phyloP scores from a whole-genome alignment of 2,329 filamentous ascomycete species.

The Catunica adiposa region DNA sequence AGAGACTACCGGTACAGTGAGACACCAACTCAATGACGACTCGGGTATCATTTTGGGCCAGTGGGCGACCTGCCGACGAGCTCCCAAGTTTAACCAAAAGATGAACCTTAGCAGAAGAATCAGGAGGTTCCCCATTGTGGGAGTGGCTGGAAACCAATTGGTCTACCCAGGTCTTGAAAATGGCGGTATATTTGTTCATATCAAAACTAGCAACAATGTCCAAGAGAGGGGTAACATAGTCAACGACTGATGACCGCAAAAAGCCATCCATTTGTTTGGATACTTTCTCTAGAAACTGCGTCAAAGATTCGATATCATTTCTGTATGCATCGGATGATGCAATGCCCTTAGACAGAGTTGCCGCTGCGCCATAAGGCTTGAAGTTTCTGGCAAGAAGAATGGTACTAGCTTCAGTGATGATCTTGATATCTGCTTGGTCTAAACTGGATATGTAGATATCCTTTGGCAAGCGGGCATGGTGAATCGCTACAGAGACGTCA shows the following conservation, averaged over 20 bases:
- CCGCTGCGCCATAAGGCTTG: conserved; percentile 36
- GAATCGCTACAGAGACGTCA: conserved; percentile 17
- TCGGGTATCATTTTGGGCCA: background rate
- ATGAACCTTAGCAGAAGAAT: background rate
- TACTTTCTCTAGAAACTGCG: conserved; percentile 9
- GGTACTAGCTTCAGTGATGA: conserved; percentile 20
- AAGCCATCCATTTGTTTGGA: background rate
- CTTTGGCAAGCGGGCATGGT: background rate
- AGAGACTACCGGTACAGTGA: background rate
- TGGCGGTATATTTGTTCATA: conserved; percentile 21
- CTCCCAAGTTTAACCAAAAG: background rate
- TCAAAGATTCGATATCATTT: conserved; percentile 4
- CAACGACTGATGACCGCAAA: conserved; percentile 46
- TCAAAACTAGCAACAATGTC: too few relatives aligned
- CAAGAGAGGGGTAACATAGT: conserved; percentile 43
- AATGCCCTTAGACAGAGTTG: too few relatives aligned
- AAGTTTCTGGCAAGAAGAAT: conserved; percentile 35
- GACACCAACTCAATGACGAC: background rate
- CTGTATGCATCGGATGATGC: background rate
- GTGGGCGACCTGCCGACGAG: background rate
- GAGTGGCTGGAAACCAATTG: conserved; percentile 22
- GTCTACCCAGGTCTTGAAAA: conserved; percentile 31
- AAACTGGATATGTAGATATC: conserved; percentile 14
- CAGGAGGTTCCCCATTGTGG: background rate
- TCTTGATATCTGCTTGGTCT: conserved; percentile 17